Evolutionary conservation across 257 asterid genomes (phyloP), one percentile per base, ranked within the genome.

Genomic region (Leonotis leonurus): DNA sequence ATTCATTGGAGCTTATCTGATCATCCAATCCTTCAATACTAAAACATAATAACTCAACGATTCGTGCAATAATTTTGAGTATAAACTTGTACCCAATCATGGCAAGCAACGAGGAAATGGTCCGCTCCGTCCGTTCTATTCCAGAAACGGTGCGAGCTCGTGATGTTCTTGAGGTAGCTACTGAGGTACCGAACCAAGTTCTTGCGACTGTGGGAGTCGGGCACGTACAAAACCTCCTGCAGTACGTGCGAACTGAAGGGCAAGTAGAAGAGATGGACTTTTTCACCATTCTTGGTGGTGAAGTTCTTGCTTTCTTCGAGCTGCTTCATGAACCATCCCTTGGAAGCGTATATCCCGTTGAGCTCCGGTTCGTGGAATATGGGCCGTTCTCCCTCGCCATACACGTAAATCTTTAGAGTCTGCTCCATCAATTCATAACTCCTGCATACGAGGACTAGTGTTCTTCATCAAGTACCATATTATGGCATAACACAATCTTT

Each of bases 261-360:
- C 71, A 88, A 51, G 87, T 78, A 88, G 75, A 78, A 88, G 3
- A 88, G 77, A 46, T 85, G 92, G 68, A 88, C 93, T 70, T 80
- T 32, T 4, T 35, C 16, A n/a, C 93, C 76, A 41, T 78, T 74
- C 13, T 68, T 70, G 0, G 96, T 80, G 44, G 82, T 74, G 48
- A 56, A 88, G 40, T 75, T 74, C 57, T 73, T 70, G 82, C 57
- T 85, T 68, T 72, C 72, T 80, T 78, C 68, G 12, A 89, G 69
- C 50, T 64, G 90, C 83, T 84, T 86, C 88, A 86, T 80, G 74
- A 86, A 89, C 96, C 96, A 89, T 58, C 95, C 95, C 62, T 89
- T 95, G 0, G 96, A 89, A 35, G 89, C 89, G 59, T 89, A 89
- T 60, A 86, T 86, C 52, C 96, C 95, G 4, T 50, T 75, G 4